Evolutionary conservation across 306 rosid genomes (phyloP), one percentile per base, ranked within the genome.

Genomic region (Ammopiptanthus mongolicus): DNA sequence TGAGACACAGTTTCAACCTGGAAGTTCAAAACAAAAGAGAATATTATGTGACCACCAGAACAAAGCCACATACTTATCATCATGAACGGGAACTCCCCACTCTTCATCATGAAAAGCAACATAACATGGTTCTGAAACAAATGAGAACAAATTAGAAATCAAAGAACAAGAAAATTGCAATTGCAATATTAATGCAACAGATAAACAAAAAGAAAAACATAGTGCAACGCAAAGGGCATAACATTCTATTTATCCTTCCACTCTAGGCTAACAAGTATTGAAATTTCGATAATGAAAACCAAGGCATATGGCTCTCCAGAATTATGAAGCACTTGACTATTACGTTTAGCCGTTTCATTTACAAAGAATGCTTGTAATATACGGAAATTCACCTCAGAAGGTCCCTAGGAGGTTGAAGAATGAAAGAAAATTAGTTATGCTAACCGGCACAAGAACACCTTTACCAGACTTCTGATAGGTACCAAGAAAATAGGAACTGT

Each of bases 11-110:
- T 65, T 73, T n/a, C 46, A 77, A 78, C 23, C 52, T 44, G 53
- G 72, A 57, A 84, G 61, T 53, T 63, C 73, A 61, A 55, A 73
- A 68, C 46, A 57, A 48, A 82, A 65, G 8, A 69, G 25, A 78
- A 80, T 41, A 78, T 53, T 28, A n/a, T 15, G 36, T 59, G 19
- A 79, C 75, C 77, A 72, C 57, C 41, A 41, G 48, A 55, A 53
- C 39, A 77, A 75, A 56, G 63, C 42, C 50, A 78, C 91, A 39
- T 84, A 87, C 97, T 80, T 87, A 85, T 91, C 95, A 64, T 86
- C 88, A 61, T 87, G 95, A 73, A 89, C 86, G 41, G 87, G 87
- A 57, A 89, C 87, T 83, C 90, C 95, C 92, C 95, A 91, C 75
- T 89, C 94, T 76, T 74, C 86, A 10, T 87, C 95, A 66, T 91